Evolutionary conservation across 139 green algal species (phyloP).

Genomic region (Auxenochlorella pyrenoidosa): DNA sequence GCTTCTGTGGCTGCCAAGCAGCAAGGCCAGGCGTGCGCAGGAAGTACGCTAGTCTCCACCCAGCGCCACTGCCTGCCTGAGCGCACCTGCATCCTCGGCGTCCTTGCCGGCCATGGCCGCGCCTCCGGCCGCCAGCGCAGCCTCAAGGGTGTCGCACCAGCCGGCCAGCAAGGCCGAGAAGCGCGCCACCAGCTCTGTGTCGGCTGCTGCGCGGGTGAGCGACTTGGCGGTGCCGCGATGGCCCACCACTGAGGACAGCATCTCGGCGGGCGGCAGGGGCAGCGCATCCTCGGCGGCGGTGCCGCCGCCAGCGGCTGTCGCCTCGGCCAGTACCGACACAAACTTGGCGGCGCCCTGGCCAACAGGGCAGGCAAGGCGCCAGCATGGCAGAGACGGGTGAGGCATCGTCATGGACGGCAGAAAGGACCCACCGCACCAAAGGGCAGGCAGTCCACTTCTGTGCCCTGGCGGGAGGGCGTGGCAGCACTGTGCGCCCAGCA

Average conservation of each 20-base stretch:
- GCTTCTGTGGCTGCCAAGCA: background rate
- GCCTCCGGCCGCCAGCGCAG: slow-evolving; percentile 37
- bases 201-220: slow-evolving; percentile 13
- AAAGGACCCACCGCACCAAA: too few relatives aligned
- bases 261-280: slow-evolving; percentile 68
- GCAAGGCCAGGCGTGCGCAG: background rate
- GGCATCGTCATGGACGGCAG: too few relatives aligned
- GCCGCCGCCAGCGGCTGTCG: slow-evolving; percentile 64
- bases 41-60: background rate
- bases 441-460: too few relatives aligned
- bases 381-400: background rate
- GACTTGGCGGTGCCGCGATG: slow-evolving; percentile 9
- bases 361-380: slow-evolving; percentile 24
- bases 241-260: slow-evolving; percentile 19
- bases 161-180: slow-evolving; percentile 49
- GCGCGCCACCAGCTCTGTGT: slow-evolving; percentile 22
- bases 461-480: too few relatives aligned
- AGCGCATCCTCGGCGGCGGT: slow-evolving; percentile 78
- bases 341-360: slow-evolving; percentile 67
- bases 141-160: slow-evolving; percentile 51
- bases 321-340: slow-evolving; percentile 74
- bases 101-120: background rate
- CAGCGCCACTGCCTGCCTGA: background rate
- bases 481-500: background rate
- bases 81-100: slow-evolving; percentile 19